Evolutionary conservation across 805 yeast species (phyloP).

Genomic region (Torulaspora delbrueckii): DNA sequence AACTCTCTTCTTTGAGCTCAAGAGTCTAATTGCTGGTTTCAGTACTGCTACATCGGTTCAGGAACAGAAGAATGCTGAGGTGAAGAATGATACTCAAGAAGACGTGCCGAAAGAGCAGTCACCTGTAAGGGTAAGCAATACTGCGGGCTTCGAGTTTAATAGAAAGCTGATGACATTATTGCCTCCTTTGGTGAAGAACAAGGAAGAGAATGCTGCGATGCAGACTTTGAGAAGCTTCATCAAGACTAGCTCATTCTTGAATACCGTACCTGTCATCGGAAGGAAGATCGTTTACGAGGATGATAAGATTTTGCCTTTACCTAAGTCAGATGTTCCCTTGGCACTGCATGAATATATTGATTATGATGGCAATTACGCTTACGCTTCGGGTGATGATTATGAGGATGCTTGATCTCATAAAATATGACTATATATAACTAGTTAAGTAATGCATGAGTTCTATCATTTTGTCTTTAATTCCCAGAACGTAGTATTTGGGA

Average conservation of each 20-base stretch:
- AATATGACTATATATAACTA: background rate
- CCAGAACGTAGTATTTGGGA: slow-evolving; percentile 26
- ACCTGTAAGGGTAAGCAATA: background rate
- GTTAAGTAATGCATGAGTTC: slow-evolving; percentile 10
- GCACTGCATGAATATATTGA: slow-evolving; percentile 15
- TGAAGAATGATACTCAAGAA: background rate
- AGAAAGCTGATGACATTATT: slow-evolving; percentile 21
- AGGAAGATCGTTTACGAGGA: slow-evolving; percentile 24
- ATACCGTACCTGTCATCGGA: slow-evolving; percentile 22
- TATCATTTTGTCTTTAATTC: slow-evolving; percentile 26
- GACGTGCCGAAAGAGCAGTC: background rate
- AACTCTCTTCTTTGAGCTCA: slow-evolving; percentile 45
- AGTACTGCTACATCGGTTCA: background rate
- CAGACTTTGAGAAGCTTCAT: slow-evolving; percentile 26
- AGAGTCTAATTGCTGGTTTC: slow-evolving; percentile 14
- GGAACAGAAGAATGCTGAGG: slow-evolving; percentile 1
- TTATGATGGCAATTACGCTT: slow-evolving; percentile 16
- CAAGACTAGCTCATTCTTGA: slow-evolving; percentile 24
- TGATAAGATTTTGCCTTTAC: slow-evolving; percentile 24
- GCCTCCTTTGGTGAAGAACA: slow-evolving; percentile 20
- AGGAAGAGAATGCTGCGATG: slow-evolving; percentile 24
- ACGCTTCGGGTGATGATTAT: slow-evolving; percentile 11
- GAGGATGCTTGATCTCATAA: slow-evolving; percentile 3
- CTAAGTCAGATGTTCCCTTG: slow-evolving; percentile 15
- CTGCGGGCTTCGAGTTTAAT: slow-evolving; percentile 16